Base-by-base conservation (phyloP, 768 basidiomycete genomes). In the Hortiboletus flavorubellus region DNA sequence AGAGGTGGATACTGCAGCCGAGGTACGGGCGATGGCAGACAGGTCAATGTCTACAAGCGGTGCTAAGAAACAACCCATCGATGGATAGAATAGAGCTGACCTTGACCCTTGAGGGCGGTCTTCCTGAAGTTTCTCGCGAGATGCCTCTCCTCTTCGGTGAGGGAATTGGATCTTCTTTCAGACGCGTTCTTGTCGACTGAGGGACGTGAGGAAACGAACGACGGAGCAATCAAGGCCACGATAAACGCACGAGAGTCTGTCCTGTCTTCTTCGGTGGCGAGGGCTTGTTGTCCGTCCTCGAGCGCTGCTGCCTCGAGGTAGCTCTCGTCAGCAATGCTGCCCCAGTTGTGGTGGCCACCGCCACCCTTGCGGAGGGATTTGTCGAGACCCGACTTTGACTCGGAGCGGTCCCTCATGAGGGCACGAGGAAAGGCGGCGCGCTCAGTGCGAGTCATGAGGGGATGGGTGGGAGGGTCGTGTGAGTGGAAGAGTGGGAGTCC, bases 311-410 rank as follows among this genome's bases (percentile, higher is more conserved):
- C 67, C 72, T 88, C 89, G 61, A 80, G 76, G 56, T 81, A 76
- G 39, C 70, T 73, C 73, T 92, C 88, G 63, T 89, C 77, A 3
- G 71, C 73, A 59, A 89, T 69, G 52, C 78, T 80, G 55, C 93
- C 93, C 93, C 93, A 96, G 75, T 91, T 93, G 74, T 93, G 84
- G 8, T 79, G 77, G 34, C 93, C 93, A 29, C 82, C 85, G 52
- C 93, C 93, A 57, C 82, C 78, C 75, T 93, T 93, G 73, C 84
- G 86, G 54, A 87, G 62, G 62, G 79, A 80, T 64, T 80, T 80
- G 78, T 86, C 83, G 54, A 86, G 78, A 50, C 91, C 92, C 39
- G 85, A 81, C 74, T 85, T 88, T 66, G 85, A 83, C 75, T 86
- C 82, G 15, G 88, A 89, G 65, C 89, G 87, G 74, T 93, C 90